These are phyloP conservation scores for Phlyctochytrium planicorne DNA, from an alignment of 192 early-diverging fungal genomes.

Conservation along the genomic window DNA sequence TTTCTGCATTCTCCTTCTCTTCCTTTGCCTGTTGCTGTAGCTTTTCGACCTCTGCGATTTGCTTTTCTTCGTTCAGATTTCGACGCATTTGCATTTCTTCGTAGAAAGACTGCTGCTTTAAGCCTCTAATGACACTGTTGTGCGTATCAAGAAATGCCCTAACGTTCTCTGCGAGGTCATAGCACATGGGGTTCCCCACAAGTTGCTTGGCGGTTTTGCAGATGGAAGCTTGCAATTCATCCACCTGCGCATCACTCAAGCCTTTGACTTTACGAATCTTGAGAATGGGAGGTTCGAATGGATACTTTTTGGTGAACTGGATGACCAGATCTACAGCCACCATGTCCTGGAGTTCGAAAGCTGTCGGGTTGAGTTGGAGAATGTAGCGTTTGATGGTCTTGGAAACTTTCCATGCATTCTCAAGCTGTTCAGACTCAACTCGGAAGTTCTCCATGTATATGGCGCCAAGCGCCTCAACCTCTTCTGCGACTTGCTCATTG, in stretches of 20 bases:
- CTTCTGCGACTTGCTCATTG: conserved; percentile 18
- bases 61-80: conserved; percentile 15
- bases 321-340: conserved; percentile 19
- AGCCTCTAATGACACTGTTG: conserved; percentile 29
- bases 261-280: conserved; percentile 13
- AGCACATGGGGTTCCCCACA: conserved; percentile 15
- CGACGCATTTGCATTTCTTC: conserved; percentile 39
- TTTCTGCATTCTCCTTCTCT: conserved; percentile 13
- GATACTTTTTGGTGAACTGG: conserved; percentile 29
- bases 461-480: conserved; percentile 27
- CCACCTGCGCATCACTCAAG: conserved; percentile 31
- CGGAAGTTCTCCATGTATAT: conserved; percentile 33
- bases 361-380: conserved; percentile 14
- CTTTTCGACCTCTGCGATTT: conserved; percentile 15
- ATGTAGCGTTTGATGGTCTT: conserved; percentile 2
- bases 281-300: conserved; percentile 17
- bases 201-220: background rate
- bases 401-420: conserved; percentile 23
- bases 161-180: conserved; percentile 31
- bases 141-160: conserved; percentile 30
- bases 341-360: conserved; percentile 16
- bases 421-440: background rate
- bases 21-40: conserved; percentile 14
- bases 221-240: conserved; percentile 15
- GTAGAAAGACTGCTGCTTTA: conserved; percentile 39